Evolutionary conservation across 1,139 yeast species (phyloP).

Genomic region (Diutina mesorugosa): DNA sequence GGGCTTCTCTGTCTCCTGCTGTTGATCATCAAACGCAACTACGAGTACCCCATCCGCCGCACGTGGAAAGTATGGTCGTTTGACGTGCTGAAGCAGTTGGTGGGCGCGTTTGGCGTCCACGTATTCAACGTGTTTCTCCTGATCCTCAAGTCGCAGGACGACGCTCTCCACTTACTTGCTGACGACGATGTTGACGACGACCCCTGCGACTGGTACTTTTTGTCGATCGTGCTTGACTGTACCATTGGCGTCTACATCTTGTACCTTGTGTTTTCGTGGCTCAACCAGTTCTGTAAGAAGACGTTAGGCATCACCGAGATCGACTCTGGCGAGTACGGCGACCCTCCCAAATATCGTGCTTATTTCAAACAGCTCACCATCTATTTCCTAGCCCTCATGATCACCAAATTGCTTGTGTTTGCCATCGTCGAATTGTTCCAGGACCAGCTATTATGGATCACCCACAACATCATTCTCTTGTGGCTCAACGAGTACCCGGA

Average conservation of each 20-base stretch:
- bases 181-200: conserved; percentile 17
- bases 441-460: conserved; percentile 28
- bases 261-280: conserved; percentile 29
- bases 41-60: conserved; percentile 68
- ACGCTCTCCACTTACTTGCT: conserved; percentile 3
- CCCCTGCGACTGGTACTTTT: conserved; percentile 87
- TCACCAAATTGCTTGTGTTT: conserved; percentile 44
- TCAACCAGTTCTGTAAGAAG: conserved; percentile 28
- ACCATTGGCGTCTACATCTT: conserved; percentile 76
- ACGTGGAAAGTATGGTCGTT: conserved; percentile 84
- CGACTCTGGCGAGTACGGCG: conserved; percentile 77
- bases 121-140: conserved; percentile 65
- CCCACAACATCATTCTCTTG: conserved; percentile 37
- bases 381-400: conserved; percentile 50
- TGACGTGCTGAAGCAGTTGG: conserved; percentile 80
- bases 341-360: conserved; percentile 46
- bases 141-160: conserved; percentile 27
- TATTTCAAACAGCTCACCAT: conserved; percentile 64
- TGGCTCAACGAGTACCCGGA: conserved; percentile 74
- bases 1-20: conserved; percentile 70
- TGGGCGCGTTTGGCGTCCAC: conserved; percentile 82
- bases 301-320: conserved; percentile 34
- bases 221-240: conserved; percentile 79
- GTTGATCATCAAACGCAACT: conserved; percentile 59
- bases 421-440: conserved; percentile 28